A percentile compares a stretch with the other conserved stretches of the same genome.
Evolutionary conservation across 805 yeast genomes (phyloP).

Genomic region (Vanderwaltozyma tropicalis): DNA sequence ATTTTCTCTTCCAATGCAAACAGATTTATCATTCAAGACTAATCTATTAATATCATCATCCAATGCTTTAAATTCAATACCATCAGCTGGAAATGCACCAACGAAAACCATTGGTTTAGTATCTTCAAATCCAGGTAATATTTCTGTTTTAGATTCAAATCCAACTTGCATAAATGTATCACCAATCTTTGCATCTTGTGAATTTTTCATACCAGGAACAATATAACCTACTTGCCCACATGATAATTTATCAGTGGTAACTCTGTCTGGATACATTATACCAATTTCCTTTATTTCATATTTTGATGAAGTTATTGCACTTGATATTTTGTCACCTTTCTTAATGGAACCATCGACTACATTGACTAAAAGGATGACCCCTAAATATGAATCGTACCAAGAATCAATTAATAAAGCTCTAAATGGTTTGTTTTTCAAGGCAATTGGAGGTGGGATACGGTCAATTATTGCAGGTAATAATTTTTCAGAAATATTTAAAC

Average conservation of each 20-base stretch:
- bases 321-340: slow-evolving; percentile 63
- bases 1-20: slow-evolving; percentile 78
- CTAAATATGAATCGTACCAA: slow-evolving; percentile 90
- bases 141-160: slow-evolving; percentile 44
- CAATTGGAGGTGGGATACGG: slow-evolving; percentile 70
- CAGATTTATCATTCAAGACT: slow-evolving; percentile 86
- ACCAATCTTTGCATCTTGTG: slow-evolving; percentile 80
- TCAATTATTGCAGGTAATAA: slow-evolving; percentile 77
- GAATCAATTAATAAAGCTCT: slow-evolving; percentile 66
- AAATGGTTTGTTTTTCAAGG: slow-evolving; percentile 52
- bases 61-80: slow-evolving; percentile 75
- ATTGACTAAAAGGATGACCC: slow-evolving; percentile 77
- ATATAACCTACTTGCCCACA: slow-evolving; percentile 96
- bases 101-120: slow-evolving; percentile 98
- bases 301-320: slow-evolving; percentile 64
- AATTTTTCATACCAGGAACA: slow-evolving; percentile 87
- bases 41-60: slow-evolving; percentile 85
- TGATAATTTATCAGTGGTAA: slow-evolving; percentile 47
- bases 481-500: slow-evolving; percentile 55
- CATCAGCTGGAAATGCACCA: slow-evolving; percentile 96
- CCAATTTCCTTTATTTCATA: slow-evolving; percentile 92
- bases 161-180: slow-evolving; percentile 72
- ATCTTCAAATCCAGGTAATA: slow-evolving; percentile 91
- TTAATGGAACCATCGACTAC: slow-evolving; percentile 73
- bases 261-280: slow-evolving; percentile 85